These are phyloP conservation scores for Handroanthus guayacan DNA, from an alignment of 257 asterid species.

Conservation along the genomic window DNA sequence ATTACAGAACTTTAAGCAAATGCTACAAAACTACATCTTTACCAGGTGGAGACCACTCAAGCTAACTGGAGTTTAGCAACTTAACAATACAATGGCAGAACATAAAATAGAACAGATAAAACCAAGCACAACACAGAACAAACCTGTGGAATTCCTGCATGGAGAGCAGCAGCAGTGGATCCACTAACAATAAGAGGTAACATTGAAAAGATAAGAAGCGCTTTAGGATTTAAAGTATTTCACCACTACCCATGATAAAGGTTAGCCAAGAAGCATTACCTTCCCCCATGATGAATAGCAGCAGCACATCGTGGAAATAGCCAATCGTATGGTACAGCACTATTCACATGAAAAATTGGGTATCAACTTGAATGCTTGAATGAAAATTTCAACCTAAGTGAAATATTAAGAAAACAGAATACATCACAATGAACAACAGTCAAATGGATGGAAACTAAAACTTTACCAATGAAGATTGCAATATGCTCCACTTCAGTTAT, in stretches of 20 bases:
- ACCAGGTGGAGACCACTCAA: slow-evolving; percentile 9
- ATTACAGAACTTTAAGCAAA: slow-evolving; percentile 12
- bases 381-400: slow-evolving; percentile 13
- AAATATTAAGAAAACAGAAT: slow-evolving; percentile 4
- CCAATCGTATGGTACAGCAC: slow-evolving; percentile 83
- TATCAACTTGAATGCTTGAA: slow-evolving; percentile 22
- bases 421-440: background rate
- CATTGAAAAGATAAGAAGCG: slow-evolving; percentile 28
- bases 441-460: slow-evolving; percentile 3
- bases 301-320: slow-evolving; percentile 90
- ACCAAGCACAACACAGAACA: slow-evolving; percentile 37
- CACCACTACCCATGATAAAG: slow-evolving; percentile 16
- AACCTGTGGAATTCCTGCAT: slow-evolving; percentile 95
- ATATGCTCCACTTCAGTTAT: background rate
- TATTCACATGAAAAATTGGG: slow-evolving; percentile 40
- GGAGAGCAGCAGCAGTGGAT: slow-evolving; percentile 90
- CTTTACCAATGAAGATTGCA: slow-evolving; percentile 21
- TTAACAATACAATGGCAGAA: slow-evolving; percentile 1
- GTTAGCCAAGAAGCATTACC: slow-evolving; percentile 52
- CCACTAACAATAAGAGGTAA: slow-evolving; percentile 64
- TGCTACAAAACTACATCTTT: background rate
- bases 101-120: slow-evolving; percentile 6
- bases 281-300: slow-evolving; percentile 96
- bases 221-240: slow-evolving; percentile 22
- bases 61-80: slow-evolving; percentile 15